phyloP scores from a whole-genome alignment of 2,329 filamentous ascomycete genomes.

The Sclerotinia minor region DNA sequence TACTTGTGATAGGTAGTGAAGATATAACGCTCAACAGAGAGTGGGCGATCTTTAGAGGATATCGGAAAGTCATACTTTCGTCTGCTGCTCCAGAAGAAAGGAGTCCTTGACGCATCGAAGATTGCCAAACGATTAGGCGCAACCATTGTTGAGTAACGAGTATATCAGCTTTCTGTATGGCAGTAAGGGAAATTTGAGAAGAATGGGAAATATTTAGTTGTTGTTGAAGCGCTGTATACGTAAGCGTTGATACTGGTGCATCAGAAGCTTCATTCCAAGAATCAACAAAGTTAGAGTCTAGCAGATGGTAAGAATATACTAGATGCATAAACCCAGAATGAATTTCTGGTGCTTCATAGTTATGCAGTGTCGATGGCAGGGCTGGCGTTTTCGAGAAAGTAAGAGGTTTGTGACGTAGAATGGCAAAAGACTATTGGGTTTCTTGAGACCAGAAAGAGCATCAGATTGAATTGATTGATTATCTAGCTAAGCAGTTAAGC shows the following conservation, averaged over 20 bases:
- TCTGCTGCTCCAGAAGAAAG: slow-evolving; percentile 60
- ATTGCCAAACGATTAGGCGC: slow-evolving; percentile 70
- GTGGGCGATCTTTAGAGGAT: slow-evolving; percentile 61
- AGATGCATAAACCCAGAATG: slow-evolving; percentile 60
- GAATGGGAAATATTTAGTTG: slow-evolving; percentile 49
- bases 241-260: slow-evolving; percentile 53
- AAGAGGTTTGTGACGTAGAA: slow-evolving; percentile 63
- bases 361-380: slow-evolving; percentile 53
- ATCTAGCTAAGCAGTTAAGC: too few species aligned
- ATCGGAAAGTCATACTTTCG: slow-evolving; percentile 61
- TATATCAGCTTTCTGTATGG: slow-evolving; percentile 68
- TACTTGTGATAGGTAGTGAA: slow-evolving; percentile 45
- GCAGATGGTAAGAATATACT: slow-evolving; percentile 60
- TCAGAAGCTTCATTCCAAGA: slow-evolving; percentile 62
- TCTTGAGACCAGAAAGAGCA: too few species aligned
- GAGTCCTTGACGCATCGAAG: slow-evolving; percentile 65
- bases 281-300: slow-evolving; percentile 63
- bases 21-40: slow-evolving; percentile 52
- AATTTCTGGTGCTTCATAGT: slow-evolving; percentile 54
- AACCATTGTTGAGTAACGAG: slow-evolving; percentile 72
- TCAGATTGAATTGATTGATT: too few species aligned
- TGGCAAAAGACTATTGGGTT: too few species aligned
- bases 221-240: slow-evolving; percentile 56
- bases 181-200: slow-evolving; percentile 46
- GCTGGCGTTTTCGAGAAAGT: slow-evolving; percentile 60